Percentiles rank a stretch among this genome's conserved stretches.
These are phyloP conservation scores for Dalbergia cochinchinensis DNA, from an alignment of 306 rosid genomes.

Conservation along the genomic window DNA sequence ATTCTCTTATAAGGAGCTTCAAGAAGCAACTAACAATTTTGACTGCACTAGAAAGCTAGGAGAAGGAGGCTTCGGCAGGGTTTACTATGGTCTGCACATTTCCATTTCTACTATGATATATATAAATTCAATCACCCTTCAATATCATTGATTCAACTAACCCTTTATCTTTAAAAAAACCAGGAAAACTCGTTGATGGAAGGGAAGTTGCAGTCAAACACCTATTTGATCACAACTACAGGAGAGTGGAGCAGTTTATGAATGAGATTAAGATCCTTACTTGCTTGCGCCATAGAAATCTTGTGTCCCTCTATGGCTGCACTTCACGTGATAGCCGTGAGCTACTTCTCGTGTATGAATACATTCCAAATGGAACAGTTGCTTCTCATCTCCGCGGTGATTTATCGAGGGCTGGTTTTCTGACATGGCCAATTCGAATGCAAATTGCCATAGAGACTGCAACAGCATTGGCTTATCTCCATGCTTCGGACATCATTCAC, in stretches of 20 bases:
- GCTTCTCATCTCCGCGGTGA: constrained; percentile 80
- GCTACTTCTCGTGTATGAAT: constrained; percentile 80
- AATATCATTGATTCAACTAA: constrained; percentile 17
- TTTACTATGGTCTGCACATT: constrained; percentile 63
- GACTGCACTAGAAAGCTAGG: constrained; percentile 59
- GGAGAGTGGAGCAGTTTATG: constrained; percentile 63
- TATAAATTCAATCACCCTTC: neutral
- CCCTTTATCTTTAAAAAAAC: constrained; percentile 26
- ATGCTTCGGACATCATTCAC: constrained; percentile 76
- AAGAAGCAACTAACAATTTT: constrained; percentile 66
- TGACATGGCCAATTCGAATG: constrained; percentile 70
- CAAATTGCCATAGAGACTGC: constrained; percentile 79
- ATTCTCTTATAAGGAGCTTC: constrained; percentile 66
- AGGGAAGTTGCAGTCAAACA: constrained; percentile 89
- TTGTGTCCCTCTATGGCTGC: constrained; percentile 81
- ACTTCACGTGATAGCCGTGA: constrained; percentile 70
- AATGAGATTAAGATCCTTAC: constrained; percentile 73
- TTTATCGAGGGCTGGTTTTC: constrained; percentile 45
- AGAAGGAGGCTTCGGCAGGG: constrained; percentile 77
- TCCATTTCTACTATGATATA: neutral
- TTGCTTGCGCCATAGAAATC: constrained; percentile 67
- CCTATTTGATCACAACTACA: constrained; percentile 65
- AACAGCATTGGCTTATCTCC: constrained; percentile 70
- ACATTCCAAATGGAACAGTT: constrained; percentile 76
- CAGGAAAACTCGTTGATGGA: constrained; percentile 77